Conservation (phyloP, 2,329 filamentous ascomycete genomes). For the Diaporthe caulivora region DNA sequence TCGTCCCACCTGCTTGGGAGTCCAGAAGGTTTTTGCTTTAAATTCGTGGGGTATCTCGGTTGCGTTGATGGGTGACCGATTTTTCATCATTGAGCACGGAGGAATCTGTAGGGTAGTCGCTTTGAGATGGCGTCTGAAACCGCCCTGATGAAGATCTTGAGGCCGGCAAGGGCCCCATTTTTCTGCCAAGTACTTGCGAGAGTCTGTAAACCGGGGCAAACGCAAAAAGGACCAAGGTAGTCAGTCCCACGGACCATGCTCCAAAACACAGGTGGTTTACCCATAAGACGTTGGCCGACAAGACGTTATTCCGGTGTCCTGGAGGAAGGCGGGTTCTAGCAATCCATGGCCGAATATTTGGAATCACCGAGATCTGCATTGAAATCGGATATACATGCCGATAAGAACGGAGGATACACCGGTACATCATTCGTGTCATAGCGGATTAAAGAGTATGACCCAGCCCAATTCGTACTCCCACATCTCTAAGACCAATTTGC, state of each 20-base stretch:
- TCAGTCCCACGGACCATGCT: neutral
- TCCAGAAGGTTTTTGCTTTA: neutral
- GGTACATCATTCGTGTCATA: too few species aligned
- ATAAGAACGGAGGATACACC: too few species aligned
- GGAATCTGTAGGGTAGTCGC: too few species aligned
- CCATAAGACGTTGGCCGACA: neutral
- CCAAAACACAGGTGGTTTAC: neutral
- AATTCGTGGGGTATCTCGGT: neutral
- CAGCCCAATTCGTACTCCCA: too few species aligned
- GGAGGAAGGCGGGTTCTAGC: neutral
- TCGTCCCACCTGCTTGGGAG: slow-evolving; percentile 10
- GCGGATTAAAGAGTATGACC: too few species aligned
- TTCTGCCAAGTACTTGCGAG: neutral
- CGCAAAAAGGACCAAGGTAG: neutral
- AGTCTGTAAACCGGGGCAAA: neutral
- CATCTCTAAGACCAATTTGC: too few species aligned
- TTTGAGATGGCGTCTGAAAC: neutral
- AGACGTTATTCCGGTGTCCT: neutral
- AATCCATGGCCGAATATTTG: neutral
- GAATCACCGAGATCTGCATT: neutral
- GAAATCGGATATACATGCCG: too few species aligned
- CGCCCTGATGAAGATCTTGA: neutral
- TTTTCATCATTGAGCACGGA: slow-evolving; percentile 10
- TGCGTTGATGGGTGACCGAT: neutral
- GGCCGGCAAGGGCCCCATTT: neutral